phyloP scores from a whole-genome alignment of 148 eudicot genomes.

The Mesembryanthemum crystallinum region DNA sequence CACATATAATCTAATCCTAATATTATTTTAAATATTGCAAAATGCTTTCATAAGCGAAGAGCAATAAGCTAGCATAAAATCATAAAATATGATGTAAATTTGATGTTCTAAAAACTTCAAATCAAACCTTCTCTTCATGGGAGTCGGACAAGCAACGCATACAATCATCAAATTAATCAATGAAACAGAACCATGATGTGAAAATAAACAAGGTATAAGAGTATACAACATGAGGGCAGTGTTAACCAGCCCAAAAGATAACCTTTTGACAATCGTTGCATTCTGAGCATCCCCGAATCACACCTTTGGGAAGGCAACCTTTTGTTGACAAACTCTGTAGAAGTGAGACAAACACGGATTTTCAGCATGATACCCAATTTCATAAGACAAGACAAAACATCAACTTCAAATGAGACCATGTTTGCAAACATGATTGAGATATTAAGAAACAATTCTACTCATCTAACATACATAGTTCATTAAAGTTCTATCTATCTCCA shows the following conservation, averaged over 20 bases:
- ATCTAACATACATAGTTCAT: background rate
- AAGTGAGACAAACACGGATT: background rate
- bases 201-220: too few relatives aligned
- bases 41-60: too few relatives aligned
- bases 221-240: background rate
- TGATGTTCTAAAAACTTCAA: too few relatives aligned
- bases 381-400: background rate
- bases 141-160: too few relatives aligned
- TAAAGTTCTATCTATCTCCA: background rate
- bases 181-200: background rate
- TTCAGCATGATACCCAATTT: background rate
- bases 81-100: too few relatives aligned
- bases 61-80: too few relatives aligned
- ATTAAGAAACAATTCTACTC: background rate
- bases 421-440: slow-evolving; percentile 10
- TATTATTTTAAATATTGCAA: too few relatives aligned
- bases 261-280: slow-evolving; percentile 65
- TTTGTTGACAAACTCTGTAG: slow-evolving; percentile 22
- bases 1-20: too few relatives aligned
- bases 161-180: background rate
- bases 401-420: background rate
- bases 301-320: slow-evolving; percentile 62
- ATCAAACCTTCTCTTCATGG: too few relatives aligned
- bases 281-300: slow-evolving; percentile 49
- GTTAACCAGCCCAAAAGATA: background rate